These are phyloP conservation scores for Brasenia schreberi DNA, from an alignment of 164 flowering plant species.

Conservation along the genomic window DNA sequence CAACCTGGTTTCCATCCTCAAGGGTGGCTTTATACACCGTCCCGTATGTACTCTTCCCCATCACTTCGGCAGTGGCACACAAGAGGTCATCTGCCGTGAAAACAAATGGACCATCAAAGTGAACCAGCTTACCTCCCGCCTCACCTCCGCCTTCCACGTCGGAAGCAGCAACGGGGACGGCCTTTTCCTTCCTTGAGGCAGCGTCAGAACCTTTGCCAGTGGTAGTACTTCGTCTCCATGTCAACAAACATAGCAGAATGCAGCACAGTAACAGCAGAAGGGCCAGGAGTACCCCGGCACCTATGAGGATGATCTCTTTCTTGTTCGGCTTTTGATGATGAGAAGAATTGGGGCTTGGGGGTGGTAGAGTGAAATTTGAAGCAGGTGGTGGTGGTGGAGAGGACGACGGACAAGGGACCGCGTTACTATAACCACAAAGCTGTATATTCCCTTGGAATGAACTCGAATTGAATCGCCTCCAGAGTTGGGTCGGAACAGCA, in stretches of 20 bases:
- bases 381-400: slow-evolving; percentile 5
- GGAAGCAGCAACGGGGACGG: slow-evolving; percentile 14
- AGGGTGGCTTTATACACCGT: slow-evolving; percentile 89
- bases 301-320: slow-evolving; percentile 69
- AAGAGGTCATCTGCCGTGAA: slow-evolving; percentile 90
- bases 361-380: neutral
- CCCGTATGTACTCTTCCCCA: slow-evolving; percentile 93
- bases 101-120: slow-evolving; percentile 79
- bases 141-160: slow-evolving; percentile 53
- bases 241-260: slow-evolving; percentile 52
- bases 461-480: slow-evolving; percentile 61
- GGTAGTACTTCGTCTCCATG: slow-evolving; percentile 33
- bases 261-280: slow-evolving; percentile 47
- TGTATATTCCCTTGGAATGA: slow-evolving; percentile 76
- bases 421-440: slow-evolving; percentile 68
- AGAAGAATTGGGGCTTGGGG: slow-evolving; percentile 5
- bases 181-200: slow-evolving; percentile 23
- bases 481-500: slow-evolving; percentile 45
- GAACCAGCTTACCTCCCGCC: slow-evolving; percentile 83
- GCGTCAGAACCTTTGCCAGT: slow-evolving; percentile 18
- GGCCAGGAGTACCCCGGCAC: slow-evolving; percentile 42
- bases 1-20: slow-evolving; percentile 81
- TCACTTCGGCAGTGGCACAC: slow-evolving; percentile 94
- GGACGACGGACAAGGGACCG: slow-evolving; percentile 42
- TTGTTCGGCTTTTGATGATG: slow-evolving; percentile 29